A percentile compares a stretch with the other conserved stretches of the same genome.
These are phyloP conservation scores for Leishmania gerbilli DNA, from an alignment of 208 protist genomes.

Conservation along the genomic window DNA sequence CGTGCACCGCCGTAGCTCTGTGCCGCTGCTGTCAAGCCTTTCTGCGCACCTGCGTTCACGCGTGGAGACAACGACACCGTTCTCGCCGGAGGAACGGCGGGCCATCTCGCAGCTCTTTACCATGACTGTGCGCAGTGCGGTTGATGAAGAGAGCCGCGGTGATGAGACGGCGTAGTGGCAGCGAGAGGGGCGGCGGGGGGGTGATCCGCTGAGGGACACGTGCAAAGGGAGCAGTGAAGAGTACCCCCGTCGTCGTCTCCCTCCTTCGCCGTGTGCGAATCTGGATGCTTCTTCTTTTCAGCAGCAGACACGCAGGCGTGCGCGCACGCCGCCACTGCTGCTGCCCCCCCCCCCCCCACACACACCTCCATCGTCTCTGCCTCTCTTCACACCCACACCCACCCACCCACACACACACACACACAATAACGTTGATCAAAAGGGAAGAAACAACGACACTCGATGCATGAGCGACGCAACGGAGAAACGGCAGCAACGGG, in stretches of 20 bases:
- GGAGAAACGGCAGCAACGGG: no score
- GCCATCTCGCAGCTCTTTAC: conserved; percentile 13
- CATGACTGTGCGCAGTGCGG: conserved; percentile 5
- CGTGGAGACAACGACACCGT: conserved; percentile 6
- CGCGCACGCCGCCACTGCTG: background rate
- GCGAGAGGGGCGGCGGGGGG: no score
- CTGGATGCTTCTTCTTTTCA: background rate
- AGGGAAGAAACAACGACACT: background rate
- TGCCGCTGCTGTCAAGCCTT: conserved; percentile 1
- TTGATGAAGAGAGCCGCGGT: conserved; percentile 1
- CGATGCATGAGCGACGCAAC: background rate
- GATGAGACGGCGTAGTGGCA: background rate
- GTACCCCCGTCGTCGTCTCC: background rate
- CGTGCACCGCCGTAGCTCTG: conserved; percentile 13
- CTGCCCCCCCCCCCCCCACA: background rate
- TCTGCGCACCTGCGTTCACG: conserved; percentile 21
- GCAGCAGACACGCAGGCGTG: background rate
- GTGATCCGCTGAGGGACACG: background rate
- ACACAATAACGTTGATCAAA: background rate
- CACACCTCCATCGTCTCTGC: background rate
- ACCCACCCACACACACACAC: background rate
- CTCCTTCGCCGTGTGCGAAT: background rate
- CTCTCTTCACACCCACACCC: background rate
- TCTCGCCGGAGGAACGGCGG: conserved; percentile 6
- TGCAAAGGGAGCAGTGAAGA: background rate